Conservation (phyloP, 2,329 filamentous ascomycete species). For the Microsporum audouinii region DNA sequence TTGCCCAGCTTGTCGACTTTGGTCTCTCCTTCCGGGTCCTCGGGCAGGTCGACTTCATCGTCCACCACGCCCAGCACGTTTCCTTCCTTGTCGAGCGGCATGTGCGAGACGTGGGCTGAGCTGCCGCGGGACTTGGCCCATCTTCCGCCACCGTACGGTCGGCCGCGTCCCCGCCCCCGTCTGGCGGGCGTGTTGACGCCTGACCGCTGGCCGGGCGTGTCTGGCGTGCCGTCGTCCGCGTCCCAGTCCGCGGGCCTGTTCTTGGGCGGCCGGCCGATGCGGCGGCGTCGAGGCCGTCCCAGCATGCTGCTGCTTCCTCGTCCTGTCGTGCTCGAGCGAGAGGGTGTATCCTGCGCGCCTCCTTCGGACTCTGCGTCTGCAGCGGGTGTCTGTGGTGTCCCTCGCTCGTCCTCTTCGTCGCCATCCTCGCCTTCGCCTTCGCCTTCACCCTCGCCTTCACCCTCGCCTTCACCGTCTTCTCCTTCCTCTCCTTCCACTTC, state of each 20-base stretch:
- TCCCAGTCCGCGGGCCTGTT: constrained; percentile 74
- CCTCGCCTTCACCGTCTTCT: constrained; percentile 23
- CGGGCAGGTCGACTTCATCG: constrained; percentile 83
- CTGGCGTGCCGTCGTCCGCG: constrained; percentile 29
- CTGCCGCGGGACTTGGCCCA: constrained; percentile 65
- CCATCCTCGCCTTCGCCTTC: constrained; percentile 38
- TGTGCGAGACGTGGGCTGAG: constrained; percentile 40
- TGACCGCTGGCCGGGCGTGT: constrained; percentile 20
- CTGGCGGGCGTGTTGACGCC: constrained; percentile 41
- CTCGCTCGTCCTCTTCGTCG: constrained; percentile 25
- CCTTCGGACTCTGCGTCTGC: constrained; percentile 17
- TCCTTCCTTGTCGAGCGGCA: constrained; percentile 40
- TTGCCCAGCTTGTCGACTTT: constrained; percentile 88
- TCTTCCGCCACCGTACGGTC: constrained; percentile 46
- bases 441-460: constrained; percentile 12
- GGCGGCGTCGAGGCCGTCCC: constrained; percentile 48
- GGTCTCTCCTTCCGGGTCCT: constrained; percentile 76
- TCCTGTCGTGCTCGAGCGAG: constrained; percentile 29
- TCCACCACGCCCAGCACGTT: constrained; percentile 51
- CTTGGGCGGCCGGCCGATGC: constrained; percentile 77
- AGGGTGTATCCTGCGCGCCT: constrained; percentile 39
- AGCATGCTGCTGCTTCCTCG: background rate
- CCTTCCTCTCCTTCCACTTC: constrained; percentile 9
- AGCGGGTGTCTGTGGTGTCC: constrained; percentile 30
- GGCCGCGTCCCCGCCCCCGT: constrained; percentile 52